phyloP scores from a whole-genome alignment of 345 rosid genomes.

The Hibiscus syriacus region DNA sequence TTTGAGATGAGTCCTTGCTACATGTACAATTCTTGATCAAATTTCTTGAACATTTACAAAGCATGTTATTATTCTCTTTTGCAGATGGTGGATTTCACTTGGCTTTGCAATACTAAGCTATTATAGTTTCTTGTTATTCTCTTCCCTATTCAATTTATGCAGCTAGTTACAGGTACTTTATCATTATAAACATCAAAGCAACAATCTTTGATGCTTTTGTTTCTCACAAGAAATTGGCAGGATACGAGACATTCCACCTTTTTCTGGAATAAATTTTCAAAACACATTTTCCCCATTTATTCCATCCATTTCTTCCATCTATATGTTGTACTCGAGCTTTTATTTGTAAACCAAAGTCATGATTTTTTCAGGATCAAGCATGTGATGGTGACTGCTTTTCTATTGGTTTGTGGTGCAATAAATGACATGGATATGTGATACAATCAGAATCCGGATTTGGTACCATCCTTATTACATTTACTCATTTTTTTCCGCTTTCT shows the following conservation, averaged over 20 bases:
- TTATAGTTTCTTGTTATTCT: slow-evolving; percentile 71
- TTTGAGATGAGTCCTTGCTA: slow-evolving; percentile 51
- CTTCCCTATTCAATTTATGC: slow-evolving; percentile 83
- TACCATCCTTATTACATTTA: slow-evolving; percentile 18
- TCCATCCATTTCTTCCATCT: neutral
- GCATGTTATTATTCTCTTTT: slow-evolving; percentile 12
- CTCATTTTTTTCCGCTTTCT: neutral
- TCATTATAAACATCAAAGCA: slow-evolving; percentile 3
- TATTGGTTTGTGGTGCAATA: slow-evolving; percentile 96
- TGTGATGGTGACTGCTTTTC: slow-evolving; percentile 65
- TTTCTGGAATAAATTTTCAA: neutral
- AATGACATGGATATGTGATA: slow-evolving; percentile 93
- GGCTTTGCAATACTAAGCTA: slow-evolving; percentile 80
- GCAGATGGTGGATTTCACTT: slow-evolving; percentile 95
- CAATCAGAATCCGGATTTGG: slow-evolving; percentile 94
- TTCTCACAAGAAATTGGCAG: neutral
- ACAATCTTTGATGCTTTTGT: neutral
- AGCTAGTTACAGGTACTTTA: slow-evolving; percentile 58
- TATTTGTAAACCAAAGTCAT: neutral
- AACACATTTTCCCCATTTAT: neutral
- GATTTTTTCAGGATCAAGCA: slow-evolving; percentile 63
- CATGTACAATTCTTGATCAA: neutral
- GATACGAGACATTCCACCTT: neutral
- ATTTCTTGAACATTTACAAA: neutral
- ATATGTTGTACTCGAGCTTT: neutral